Base-by-base conservation (phyloP, 2,329 filamentous ascomycete species). In the Claviceps pazoutovae region DNA sequence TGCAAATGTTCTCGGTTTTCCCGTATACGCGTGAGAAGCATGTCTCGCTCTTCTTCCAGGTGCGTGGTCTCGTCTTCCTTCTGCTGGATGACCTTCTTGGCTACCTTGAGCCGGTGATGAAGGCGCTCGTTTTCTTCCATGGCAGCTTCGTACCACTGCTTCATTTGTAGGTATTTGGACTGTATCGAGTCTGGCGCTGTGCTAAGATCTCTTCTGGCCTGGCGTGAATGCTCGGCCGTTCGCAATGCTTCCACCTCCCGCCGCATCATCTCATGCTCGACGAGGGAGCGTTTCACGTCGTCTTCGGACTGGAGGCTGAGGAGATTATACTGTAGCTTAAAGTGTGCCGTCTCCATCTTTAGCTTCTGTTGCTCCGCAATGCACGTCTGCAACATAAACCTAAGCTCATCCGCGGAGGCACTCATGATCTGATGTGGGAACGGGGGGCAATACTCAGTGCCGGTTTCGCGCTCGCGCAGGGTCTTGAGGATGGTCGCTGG, bases 261-360 rank as follows among this genome's bases (percentile, higher is more conserved):
- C 56, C 88, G 80, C n/a, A 84, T 85, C 79, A 96, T 90, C 57
- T 93, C 86, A 60, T 95, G 86, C 67, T 96, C 91, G 5, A 96
- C 90, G 38, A 83, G 85, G 58, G 91, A 88, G 26, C 89, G 82
- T 67, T 94, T 90, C 9, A 88, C 80, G 34, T 89, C 84, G 59
- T 95, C 88, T 48, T 84, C 82, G 51, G 86, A 89, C 62, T 95
- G 88, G 57, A 96, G 82, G 49, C 80, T 82, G 30, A 95, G 76
- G 62, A 96, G 78, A 59, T 84, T 89, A 63, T 90, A 86, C 65
- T 96, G 91, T 51, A 97, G 73, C 68, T 93, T 94, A 71, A 93
- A 85, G 65, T 96, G 90, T 36, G 90, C 86, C 16, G 86, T 83
- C 54, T 90, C 86, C 72, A 89, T 90, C 61, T 93, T 87, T 48